Base-by-base conservation (phyloP, 2,329 filamentous ascomycete species). In the Alternaria arbusti region DNA sequence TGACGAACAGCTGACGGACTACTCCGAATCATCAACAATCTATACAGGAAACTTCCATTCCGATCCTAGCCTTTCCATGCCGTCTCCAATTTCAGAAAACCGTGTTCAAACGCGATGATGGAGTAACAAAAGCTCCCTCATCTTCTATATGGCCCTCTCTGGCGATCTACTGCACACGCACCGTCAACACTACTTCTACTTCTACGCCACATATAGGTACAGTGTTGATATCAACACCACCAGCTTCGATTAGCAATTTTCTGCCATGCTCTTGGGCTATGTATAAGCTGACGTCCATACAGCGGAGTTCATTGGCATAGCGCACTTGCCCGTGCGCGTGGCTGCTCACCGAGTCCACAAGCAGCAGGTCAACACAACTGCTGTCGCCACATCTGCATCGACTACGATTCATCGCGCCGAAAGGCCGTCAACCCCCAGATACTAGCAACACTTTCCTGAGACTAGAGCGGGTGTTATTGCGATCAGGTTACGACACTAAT, bases 401-500 rank as follows among this genome's bases (percentile, higher is more conserved):
- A 55, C 12, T 28, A 10, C 9, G 11, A 40, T 55, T 1, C 30
- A 52, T 5, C 20, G 17, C 10, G 20, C 20, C 30, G 11, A 52
- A 26, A 23, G 10, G 10, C 6, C 5, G 4, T 9, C 20, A 4
- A 6, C 0, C 13, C 8, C 7, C 0, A 12, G 1, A 12, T 7
- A 8, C 20, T 23, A 40, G 6, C 2, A n/a, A 15, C n/a, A 2
- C 8, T 1, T 25, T 36, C 1, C 3, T 13, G 2, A 36, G 3
- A 17, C 0, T 0, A 52, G 13, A 8, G 7, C 22, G 1, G 3
- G 2, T n/a, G 6, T 5, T 7, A 6, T 4, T 1, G 12, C 20
- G 2, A 3, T 0, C 15, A 52, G 1, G 9, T 17, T 6, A 11
- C 49, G 12, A 40, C 20, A 12, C 0, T 4, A 36, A 0, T 36